phyloP scores from a whole-genome alignment of 1,284 basidiomycete genomes.

The Apiotrichum mycotoxinovorans region DNA sequence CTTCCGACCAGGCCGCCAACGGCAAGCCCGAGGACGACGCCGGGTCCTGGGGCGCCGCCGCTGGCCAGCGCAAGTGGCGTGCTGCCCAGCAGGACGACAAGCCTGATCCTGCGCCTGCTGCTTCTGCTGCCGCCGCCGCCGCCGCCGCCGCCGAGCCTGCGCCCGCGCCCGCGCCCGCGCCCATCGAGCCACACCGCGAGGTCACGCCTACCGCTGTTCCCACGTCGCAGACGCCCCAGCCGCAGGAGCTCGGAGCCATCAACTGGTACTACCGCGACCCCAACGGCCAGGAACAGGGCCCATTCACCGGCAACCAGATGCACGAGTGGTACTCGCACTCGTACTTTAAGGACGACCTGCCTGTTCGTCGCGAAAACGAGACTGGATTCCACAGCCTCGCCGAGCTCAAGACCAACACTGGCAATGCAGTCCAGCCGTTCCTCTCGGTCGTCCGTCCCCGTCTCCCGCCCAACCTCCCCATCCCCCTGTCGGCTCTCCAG shows the following conservation, averaged over 20 bases:
- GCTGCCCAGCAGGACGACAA: slow-evolving; percentile 9
- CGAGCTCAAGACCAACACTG: slow-evolving; percentile 45
- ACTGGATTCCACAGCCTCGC: slow-evolving; percentile 46
- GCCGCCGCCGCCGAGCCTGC: slow-evolving; percentile 25
- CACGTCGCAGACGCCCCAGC: slow-evolving; percentile 7
- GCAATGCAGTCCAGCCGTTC: slow-evolving; percentile 47
- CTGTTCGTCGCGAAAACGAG: slow-evolving; percentile 67
- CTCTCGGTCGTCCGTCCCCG: slow-evolving; percentile 40
- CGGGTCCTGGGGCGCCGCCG: slow-evolving; percentile 32
- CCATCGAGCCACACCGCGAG: slow-evolving; percentile 21
- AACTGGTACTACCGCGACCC: slow-evolving; percentile 93
- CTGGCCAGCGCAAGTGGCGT: slow-evolving; percentile 45
- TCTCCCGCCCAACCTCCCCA: slow-evolving; percentile 42
- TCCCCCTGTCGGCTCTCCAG: slow-evolving; percentile 32
- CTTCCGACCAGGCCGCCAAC: slow-evolving; percentile 8
- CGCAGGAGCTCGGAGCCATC: slow-evolving; percentile 57
- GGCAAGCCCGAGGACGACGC: slow-evolving; percentile 32
- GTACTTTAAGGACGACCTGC: slow-evolving; percentile 82
- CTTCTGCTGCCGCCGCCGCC: no score
- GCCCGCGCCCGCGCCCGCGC: neutral
- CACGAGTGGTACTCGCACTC: slow-evolving; percentile 92
- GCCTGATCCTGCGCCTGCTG: no score
- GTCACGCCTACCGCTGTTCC: slow-evolving; percentile 12
- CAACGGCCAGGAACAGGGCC: slow-evolving; percentile 86
- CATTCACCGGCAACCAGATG: slow-evolving; percentile 87